phyloP scores from a whole-genome alignment of 768 basidiomycete genomes.

The Inosperma sp. region DNA sequence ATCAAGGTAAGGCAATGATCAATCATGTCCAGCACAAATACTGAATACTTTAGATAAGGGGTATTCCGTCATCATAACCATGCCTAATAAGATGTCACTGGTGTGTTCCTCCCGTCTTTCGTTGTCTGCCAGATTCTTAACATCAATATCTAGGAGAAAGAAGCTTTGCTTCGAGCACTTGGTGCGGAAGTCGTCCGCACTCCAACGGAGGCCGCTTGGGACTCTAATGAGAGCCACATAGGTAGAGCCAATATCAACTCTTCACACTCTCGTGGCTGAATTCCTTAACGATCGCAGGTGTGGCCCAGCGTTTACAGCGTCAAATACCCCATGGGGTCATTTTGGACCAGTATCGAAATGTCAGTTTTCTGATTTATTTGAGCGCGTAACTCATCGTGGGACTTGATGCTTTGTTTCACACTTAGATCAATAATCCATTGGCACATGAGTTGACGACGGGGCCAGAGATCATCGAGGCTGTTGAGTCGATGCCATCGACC shows the following conservation, averaged over 20 bases:
- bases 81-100: slow-evolving; percentile 94
- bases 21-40: slow-evolving; percentile 24
- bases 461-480: slow-evolving; percentile 83
- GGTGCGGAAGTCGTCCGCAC: slow-evolving; percentile 95
- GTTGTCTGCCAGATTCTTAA: neutral
- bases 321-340: slow-evolving; percentile 85
- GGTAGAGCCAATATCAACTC: slow-evolving; percentile 50
- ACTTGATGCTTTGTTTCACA: slow-evolving; percentile 12
- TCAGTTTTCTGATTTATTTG: slow-evolving; percentile 29
- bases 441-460: slow-evolving; percentile 91
- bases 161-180: slow-evolving; percentile 82
- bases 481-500: slow-evolving; percentile 61
- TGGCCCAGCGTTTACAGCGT: slow-evolving; percentile 71
- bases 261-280: slow-evolving; percentile 68
- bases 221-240: slow-evolving; percentile 88
- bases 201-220: slow-evolving; percentile 84
- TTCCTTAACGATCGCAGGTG: slow-evolving; percentile 83
- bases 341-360: slow-evolving; percentile 86
- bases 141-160: slow-evolving; percentile 65
- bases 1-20: slow-evolving; percentile 64
- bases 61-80: slow-evolving; percentile 83
- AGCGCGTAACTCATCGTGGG: neutral
- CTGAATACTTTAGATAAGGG: slow-evolving; percentile 88
- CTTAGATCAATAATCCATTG: slow-evolving; percentile 74
- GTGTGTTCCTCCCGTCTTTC: slow-evolving; percentile 33